Evolutionary conservation across 495 filamentous ascomycete species (phyloP), one percentile per base, ranked within the genome.

Genomic region (Lindgomyces ingoldianus): DNA sequence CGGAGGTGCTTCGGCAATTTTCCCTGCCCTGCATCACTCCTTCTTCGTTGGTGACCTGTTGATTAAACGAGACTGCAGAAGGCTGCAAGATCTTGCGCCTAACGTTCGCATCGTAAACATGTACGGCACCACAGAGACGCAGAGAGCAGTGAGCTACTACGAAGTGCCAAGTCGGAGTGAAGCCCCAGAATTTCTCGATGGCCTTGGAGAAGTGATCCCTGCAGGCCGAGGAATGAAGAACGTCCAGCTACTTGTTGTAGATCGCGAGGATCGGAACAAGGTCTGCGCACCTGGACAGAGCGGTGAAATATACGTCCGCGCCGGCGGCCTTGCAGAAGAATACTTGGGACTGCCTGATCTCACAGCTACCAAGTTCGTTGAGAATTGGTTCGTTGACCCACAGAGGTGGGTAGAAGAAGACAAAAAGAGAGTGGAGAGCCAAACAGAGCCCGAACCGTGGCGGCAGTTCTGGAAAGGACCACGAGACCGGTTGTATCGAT

Each of bases 11-110:
- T 89, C 91, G 6, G 83, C 86, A 0, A 79, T 90, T 65, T 96
- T 96, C 73, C 87, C 90, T 10, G 77, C 81, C 21, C 82, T 98
- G 10, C 84, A 91, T 70, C 83, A 87, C 63, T 90, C 89, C 46
- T 95, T 96, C 81, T 97, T 96, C 69, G 94, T 98, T 6, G 94
- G 94, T 29, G 94, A 98, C 71, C 82, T 97, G 14, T 66, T 98
- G 60, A 95, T 89, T 62, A 96, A 89, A 72, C 82, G 86, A 68
- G 93, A 97, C 67, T 96, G 91, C 76, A 81, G 84, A n/a, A 80
- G 84, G 18, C 80, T 97, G 10, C 88, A 92, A 57, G 79, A 81
- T 18, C 81, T 98, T 39, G 94, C 92, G 0, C 80, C 83, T 0
- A 96, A 96, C 61, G 86, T 85, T 42, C 82, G 81, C 63, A 93